A percentile compares a stretch with the other conserved stretches of the same genome.
phyloP scores from a whole-genome alignment of 2,329 filamentous ascomycete genomes.

The Colletotrichum sp. region DNA sequence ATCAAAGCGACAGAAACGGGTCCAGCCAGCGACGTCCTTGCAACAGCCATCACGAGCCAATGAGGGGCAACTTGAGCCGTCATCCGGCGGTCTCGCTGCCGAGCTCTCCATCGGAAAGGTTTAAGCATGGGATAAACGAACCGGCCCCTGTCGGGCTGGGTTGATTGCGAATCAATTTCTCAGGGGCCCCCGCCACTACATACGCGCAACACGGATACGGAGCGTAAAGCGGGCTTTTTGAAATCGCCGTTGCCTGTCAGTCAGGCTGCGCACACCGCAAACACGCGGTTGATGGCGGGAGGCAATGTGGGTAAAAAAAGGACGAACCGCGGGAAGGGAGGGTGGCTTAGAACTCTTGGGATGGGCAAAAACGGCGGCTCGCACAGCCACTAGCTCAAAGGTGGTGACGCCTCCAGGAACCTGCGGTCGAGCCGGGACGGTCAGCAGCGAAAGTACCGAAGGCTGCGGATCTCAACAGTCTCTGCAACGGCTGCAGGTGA shows the following conservation, averaged over 20 bases:
- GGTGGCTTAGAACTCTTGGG: not conserved
- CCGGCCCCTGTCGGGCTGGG: not conserved
- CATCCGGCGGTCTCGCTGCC: not conserved
- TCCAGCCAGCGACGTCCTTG: not conserved
- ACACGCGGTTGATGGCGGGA: not conserved
- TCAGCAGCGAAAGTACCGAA: not conserved
- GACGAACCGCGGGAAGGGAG: not conserved
- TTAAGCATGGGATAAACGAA: not conserved
- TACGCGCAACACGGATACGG: constrained; percentile 2
- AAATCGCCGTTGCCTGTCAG: not conserved
- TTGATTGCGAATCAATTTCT: not conserved
- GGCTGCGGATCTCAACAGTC: not conserved
- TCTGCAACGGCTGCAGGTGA: not conserved
- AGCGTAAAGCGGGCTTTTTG: not conserved
- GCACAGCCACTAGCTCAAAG: constrained; percentile 1
- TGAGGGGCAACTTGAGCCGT: not conserved
- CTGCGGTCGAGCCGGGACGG: not conserved
- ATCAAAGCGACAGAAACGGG: not conserved
- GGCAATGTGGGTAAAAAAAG: not conserved
- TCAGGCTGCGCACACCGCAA: not conserved
- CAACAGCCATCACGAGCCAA: not conserved
- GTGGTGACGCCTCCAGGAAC: not conserved
- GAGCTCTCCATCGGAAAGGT: not conserved
- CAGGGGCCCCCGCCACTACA: not conserved
- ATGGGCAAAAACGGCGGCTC: not conserved